phyloP scores from a whole-genome alignment of 2,329 filamentous ascomycete genomes.

The Claviceps pazoutovae region DNA sequence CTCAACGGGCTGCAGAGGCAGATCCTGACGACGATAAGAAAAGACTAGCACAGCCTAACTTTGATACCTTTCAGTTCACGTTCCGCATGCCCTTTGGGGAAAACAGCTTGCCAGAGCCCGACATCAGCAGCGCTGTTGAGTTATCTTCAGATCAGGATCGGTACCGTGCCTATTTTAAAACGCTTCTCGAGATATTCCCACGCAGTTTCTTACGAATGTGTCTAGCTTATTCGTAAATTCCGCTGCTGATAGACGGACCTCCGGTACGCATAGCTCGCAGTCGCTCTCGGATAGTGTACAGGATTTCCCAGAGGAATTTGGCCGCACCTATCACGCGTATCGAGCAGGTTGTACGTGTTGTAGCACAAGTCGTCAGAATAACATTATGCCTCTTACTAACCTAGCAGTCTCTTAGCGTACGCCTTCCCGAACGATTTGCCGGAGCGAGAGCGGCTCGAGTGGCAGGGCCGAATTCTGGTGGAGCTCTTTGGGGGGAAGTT shows the following conservation, averaged over 20 bases:
- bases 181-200: not conserved
- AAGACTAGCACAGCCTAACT: not conserved
- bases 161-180: not conserved
- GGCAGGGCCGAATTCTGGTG: constrained; percentile 25
- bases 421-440: constrained; percentile 30
- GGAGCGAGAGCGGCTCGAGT: constrained; percentile 27
- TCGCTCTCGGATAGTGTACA: constrained; percentile 28
- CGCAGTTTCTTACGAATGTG: too few species aligned
- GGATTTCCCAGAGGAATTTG: constrained; percentile 28
- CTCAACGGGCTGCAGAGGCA: not conserved
- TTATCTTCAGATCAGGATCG: not conserved
- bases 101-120: constrained; percentile 20
- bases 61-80: constrained; percentile 18
- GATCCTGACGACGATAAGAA: not conserved
- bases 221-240: too few species aligned
- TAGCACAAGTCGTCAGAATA: not conserved
- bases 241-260: not conserved
- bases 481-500: constrained; percentile 25
- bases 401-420: constrained; percentile 21
- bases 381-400: constrained; percentile 4
- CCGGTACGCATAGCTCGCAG: constrained; percentile 15
- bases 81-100: constrained; percentile 16
- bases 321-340: constrained; percentile 34
- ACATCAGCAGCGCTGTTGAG: constrained; percentile 10
- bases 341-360: constrained; percentile 29